These are phyloP conservation scores for Carex myosuroides DNA, from an alignment of 176 grass and related monocot genomes.

Conservation along the genomic window DNA sequence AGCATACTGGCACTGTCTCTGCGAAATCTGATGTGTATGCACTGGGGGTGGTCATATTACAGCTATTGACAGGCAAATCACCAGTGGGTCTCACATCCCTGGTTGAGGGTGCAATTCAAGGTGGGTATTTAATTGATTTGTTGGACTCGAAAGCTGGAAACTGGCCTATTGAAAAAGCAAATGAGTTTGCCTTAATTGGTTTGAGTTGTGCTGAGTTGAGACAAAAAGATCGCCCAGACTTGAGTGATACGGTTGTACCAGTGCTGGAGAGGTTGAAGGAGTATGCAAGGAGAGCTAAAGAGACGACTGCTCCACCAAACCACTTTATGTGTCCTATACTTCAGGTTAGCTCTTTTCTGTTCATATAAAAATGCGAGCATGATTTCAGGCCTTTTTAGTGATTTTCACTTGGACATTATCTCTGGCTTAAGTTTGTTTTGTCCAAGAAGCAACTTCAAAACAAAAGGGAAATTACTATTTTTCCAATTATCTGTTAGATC, in stretches of 20 bases:
- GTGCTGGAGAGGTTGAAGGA: constrained; percentile 47
- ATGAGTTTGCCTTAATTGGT: constrained; percentile 44
- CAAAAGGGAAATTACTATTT: background rate
- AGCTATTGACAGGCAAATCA: constrained; percentile 48
- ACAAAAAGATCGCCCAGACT: constrained; percentile 49
- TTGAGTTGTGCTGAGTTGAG: constrained; percentile 63
- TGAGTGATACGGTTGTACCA: constrained; percentile 44
- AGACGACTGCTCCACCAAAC: constrained; percentile 28
- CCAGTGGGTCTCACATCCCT: constrained; percentile 50
- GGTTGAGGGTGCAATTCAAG: constrained; percentile 55
- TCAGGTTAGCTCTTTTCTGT: constrained; percentile 36
- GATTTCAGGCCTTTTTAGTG: background rate
- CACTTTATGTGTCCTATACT: constrained; percentile 89
- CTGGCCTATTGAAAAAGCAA: constrained; percentile 49
- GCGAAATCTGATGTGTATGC: constrained; percentile 67
- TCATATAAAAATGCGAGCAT: background rate
- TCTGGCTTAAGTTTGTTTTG: background rate
- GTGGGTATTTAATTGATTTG: constrained; percentile 28
- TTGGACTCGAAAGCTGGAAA: constrained; percentile 57
- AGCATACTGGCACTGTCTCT: constrained; percentile 49
- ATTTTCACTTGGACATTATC: background rate
- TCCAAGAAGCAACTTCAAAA: background rate
- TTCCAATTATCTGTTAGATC: background rate
- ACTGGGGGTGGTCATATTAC: constrained; percentile 61
- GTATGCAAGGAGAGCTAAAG: constrained; percentile 26